A percentile compares a stretch with the other conserved stretches of the same genome.
phyloP scores from a whole-genome alignment of 345 rosid species.

The Syzygium aqueum region DNA sequence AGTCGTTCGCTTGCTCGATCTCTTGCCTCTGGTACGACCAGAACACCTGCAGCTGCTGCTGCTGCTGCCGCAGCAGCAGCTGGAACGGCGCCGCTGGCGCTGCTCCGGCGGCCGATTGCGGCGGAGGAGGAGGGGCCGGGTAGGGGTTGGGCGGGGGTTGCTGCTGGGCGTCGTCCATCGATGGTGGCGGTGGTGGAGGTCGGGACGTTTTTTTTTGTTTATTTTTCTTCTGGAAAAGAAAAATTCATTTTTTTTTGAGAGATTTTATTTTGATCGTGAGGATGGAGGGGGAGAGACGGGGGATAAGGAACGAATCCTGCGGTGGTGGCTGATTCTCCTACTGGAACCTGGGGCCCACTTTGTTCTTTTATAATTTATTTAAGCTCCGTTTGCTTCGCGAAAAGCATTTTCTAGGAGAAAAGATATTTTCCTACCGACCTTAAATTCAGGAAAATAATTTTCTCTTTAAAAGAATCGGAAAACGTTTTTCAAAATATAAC shows the following conservation, averaged over 20 bases:
- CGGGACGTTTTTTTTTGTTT: not conserved
- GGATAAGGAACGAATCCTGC: not conserved
- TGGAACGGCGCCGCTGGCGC: constrained; percentile 34
- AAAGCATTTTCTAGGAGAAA: too few species aligned
- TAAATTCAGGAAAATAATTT: too few species aligned
- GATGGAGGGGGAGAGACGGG: not conserved
- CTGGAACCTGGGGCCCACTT: not conserved
- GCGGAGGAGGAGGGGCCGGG: constrained; percentile 59
- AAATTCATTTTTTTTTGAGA: not conserved
- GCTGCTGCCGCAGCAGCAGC: constrained; percentile 79
- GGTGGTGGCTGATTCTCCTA: not conserved
- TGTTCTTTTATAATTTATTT: not conserved
- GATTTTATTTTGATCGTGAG: not conserved
- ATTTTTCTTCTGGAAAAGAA: not conserved
- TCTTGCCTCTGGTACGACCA: constrained; percentile 88
- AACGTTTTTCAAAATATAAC: too few species aligned
- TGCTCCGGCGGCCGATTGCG: constrained; percentile 1
- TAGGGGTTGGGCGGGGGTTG: constrained; percentile 49
- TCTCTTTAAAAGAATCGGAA: too few species aligned
- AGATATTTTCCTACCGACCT: too few species aligned
- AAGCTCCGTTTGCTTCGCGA: too few species aligned
- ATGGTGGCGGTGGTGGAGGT: not conserved
- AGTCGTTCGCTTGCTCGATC: constrained; percentile 84
- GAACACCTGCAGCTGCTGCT: constrained; percentile 75
- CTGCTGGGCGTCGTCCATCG: constrained; percentile 13